These are phyloP conservation scores for Kurtzmaniella quercitrusa DNA, from an alignment of 1,139 yeast species.

Conservation along the genomic window DNA sequence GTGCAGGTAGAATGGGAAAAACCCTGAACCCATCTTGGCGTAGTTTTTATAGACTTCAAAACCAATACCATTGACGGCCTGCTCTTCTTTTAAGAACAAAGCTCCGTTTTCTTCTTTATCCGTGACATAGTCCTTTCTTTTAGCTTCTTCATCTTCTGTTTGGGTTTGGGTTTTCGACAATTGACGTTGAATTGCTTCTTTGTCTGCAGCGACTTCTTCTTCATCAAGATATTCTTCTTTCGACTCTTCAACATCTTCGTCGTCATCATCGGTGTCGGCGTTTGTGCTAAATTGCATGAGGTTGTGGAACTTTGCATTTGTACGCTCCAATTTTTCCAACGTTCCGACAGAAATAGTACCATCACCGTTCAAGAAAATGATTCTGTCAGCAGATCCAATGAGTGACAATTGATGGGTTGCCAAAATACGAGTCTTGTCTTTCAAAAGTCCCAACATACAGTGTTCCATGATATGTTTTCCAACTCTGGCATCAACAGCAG, in stretches of 20 bases:
- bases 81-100: constrained; percentile 26
- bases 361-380: constrained; percentile 36
- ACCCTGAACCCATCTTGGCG: constrained; percentile 55
- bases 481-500: constrained; percentile 49
- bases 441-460: constrained; percentile 32
- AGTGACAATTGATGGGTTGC: constrained; percentile 47
- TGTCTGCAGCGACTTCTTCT: constrained; percentile 13
- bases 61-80: constrained; percentile 35
- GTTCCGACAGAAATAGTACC: constrained; percentile 37
- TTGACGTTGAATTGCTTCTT: constrained; percentile 17
- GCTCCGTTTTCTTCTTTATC: constrained; percentile 16
- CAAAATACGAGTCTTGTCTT: constrained; percentile 36
- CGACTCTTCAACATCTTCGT: constrained; percentile 14
- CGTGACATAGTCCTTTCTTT: constrained; percentile 6
- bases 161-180: constrained; percentile 6
- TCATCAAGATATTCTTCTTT: constrained; percentile 7
- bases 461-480: constrained; percentile 41
- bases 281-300: constrained; percentile 29
- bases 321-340: constrained; percentile 30
- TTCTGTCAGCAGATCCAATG: constrained; percentile 37
- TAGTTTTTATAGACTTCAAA: constrained; percentile 32
- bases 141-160: constrained; percentile 18
- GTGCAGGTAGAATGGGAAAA: constrained; percentile 20
- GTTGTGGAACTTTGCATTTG: constrained; percentile 20
- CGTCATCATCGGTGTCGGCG: constrained; percentile 18